Evolutionary conservation across 768 basidiomycete genomes (phyloP), one percentile per base, ranked within the genome.

Genomic region (Scleroderma bovista): DNA sequence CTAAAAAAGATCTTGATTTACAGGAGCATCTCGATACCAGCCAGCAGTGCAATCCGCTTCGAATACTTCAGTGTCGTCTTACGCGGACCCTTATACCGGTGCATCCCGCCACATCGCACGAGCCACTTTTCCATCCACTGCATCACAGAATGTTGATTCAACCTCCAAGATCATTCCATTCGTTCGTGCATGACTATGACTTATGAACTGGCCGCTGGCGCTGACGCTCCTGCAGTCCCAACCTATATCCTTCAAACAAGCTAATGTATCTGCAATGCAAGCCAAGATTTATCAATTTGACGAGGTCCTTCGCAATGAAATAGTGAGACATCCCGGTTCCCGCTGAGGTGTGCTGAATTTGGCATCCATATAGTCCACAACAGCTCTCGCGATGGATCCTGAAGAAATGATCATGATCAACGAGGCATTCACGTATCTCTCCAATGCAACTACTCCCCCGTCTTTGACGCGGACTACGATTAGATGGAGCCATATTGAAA

Each of bases 181-280:
- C 46, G 80, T 82, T 61, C 39, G 75, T 65, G 33, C 44, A 15
- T n/a, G 20, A 38, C 36, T 8, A 11, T 31, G 23, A 20, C 16
- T 8, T n/a, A 36, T 42, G 26, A 24, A 23, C 16, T 17, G 8
- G 26, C 2, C 7, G 36, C 22, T 22, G 12, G 50, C 55, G 22
- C 58, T 42, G 17, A 10, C 19, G 6, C 9, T 3, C 29, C 34
- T 48, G 17, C 57, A 91, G 88, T 71, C 75, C 38, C 80, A 76
- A 34, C 73, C 76, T 38, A 76, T 91, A 17, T 72, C 77, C n/a
- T 95, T 97, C 74, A 90, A 88, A 55, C 88, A 92, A 72, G 89
- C 83, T 3, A 83, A 82, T 63, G 76, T 94, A 23, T 60, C 74
- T 19, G 88, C 88, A 16, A 89, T 94, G 82, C 83, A 81, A 59